Base-by-base conservation (phyloP, 257 asterid species). In the Scutellaria minor region DNA sequence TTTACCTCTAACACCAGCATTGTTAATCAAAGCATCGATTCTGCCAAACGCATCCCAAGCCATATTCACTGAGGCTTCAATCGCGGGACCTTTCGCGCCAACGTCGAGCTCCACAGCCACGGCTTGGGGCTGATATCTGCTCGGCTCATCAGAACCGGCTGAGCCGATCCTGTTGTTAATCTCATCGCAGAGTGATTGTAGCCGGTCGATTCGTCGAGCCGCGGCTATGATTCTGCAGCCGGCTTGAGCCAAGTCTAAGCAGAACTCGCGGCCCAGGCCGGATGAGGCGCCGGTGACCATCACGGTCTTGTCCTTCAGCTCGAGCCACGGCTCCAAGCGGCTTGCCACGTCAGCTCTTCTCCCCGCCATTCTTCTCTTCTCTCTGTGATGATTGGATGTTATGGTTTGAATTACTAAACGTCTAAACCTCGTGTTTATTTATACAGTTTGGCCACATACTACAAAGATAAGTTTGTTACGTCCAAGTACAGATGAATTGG, bases 281-380 rank as follows among this genome's bases (percentile, higher is more conserved):
- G 96, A 86, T 1, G 98, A 92, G 1, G 98, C 92, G 46, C 96
- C 96, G 56, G 98, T 92, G 35, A 92, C 86, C 85, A 90, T 61
- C 68, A 92, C 96, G 31, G 88, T 81, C 56, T 88, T 90, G 75
- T 75, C 87, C 2, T 63, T 53, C 68, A 89, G 75, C 59, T 75
- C 78, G 5, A 48, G 44, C 97, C 97, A 86, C 68, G 96, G 93
- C 83, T 90, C 97, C 74, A 90, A 46, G 66, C 77, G 18, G 76
- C 37, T 47, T n/a, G 58, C 68, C 64, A 27, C 68, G 41, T 24
- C 22, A 12, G 1, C 47, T 71, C 63, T 65, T 12, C 54, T 79
- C 75, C 8, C 78, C 48, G 48, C 15, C 79, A 68, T 74, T 10
- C n/a, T 48, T 48, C 24, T 44, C 57, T 8, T 48, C 41, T 18